Conservation (phyloP, 306 rosid species). For the Trichosanthes truncata region DNA sequence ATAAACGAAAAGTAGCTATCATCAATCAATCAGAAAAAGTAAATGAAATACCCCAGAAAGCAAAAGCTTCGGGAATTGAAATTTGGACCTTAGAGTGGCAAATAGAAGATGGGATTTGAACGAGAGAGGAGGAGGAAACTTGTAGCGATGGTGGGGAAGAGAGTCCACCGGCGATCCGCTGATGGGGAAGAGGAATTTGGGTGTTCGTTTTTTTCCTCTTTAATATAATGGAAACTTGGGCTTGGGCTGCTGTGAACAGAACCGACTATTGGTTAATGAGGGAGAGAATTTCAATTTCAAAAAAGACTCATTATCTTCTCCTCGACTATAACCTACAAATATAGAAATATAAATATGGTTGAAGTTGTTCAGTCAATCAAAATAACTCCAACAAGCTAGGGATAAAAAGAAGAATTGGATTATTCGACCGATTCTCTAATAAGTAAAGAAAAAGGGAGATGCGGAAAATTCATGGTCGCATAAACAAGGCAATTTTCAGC, state of each 20-base stretch:
- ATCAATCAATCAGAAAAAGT: background rate
- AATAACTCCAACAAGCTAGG: too few relatives aligned
- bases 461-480: too few relatives aligned
- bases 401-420: too few relatives aligned
- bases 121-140: background rate
- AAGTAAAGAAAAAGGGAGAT: too few relatives aligned
- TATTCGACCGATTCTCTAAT: too few relatives aligned
- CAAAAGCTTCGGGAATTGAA: background rate
- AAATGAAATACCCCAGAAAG: background rate
- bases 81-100: background rate
- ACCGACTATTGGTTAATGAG: too few relatives aligned
- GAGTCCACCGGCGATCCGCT: background rate
- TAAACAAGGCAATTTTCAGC: too few relatives aligned
- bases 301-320: too few relatives aligned
- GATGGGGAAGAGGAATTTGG: background rate
- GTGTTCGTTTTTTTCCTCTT: background rate
- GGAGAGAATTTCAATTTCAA: too few relatives aligned
- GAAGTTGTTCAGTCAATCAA: too few relatives aligned
- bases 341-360: too few relatives aligned
- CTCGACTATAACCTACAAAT: too few relatives aligned
- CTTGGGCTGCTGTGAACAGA: background rate
- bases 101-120: background rate
- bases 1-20: background rate
- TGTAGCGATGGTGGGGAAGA: background rate
- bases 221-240: background rate